Percentiles rank a stretch among this genome's conserved stretches.
Conservation (phyloP, 2,329 filamentous ascomycete genomes). For the Pseudogymnoascus sp. region DNA sequence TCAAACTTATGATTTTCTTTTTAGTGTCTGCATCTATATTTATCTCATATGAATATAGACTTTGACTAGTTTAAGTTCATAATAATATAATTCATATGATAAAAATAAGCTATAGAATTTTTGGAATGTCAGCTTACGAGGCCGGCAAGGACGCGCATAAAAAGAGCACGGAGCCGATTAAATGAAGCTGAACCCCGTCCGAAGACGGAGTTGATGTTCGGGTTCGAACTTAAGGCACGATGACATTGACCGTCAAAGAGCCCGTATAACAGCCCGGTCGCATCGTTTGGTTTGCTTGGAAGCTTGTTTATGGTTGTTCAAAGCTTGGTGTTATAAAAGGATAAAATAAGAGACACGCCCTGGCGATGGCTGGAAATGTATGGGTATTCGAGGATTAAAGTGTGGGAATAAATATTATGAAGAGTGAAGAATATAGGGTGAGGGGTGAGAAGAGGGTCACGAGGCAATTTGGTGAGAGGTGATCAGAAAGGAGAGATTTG, state of each 20-base stretch:
- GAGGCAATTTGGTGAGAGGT: neutral
- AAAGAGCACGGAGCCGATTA: constrained; percentile 1
- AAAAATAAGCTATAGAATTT: neutral
- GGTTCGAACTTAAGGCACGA: neutral
- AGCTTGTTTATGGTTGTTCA: no score
- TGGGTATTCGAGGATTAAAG: neutral
- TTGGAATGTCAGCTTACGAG: constrained; percentile 5
- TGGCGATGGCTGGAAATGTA: neutral
- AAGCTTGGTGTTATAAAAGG: no score
- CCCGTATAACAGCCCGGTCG: neutral
- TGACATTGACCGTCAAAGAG: neutral
- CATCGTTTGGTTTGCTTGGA: neutral
- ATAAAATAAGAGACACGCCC: no score
- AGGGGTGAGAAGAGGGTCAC: neutral
- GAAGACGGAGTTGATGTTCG: neutral
- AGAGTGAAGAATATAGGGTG: neutral
- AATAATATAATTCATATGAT: neutral
- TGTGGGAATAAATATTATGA: neutral
- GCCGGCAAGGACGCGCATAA: neutral
- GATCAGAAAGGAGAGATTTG: constrained; percentile 7
- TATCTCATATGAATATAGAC: neutral
- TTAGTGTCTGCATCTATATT: neutral
- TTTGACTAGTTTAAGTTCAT: neutral
- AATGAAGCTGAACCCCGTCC: neutral
- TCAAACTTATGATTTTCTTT: neutral